These are phyloP conservation scores for Vicia villosa DNA, from an alignment of 306 rosid species.

Conservation along the genomic window DNA sequence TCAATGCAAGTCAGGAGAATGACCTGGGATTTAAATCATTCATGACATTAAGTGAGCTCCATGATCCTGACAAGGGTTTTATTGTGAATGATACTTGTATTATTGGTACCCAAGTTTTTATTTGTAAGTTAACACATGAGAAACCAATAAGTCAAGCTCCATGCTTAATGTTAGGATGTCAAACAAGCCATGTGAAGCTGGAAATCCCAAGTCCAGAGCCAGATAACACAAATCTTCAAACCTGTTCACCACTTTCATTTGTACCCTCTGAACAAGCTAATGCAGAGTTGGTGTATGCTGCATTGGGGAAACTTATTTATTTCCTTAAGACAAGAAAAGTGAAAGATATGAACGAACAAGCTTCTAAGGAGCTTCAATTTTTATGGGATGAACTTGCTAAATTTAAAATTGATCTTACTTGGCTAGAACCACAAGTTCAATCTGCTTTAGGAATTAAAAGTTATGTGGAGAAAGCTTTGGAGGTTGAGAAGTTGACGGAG, in stretches of 20 bases:
- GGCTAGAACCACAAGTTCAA: slow-evolving; percentile 43
- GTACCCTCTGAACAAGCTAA: not conserved
- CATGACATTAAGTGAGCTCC: not conserved
- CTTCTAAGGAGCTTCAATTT: no score
- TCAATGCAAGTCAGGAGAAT: not conserved
- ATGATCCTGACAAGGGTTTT: not conserved
- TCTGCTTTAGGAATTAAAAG: slow-evolving; percentile 26
- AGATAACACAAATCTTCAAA: not conserved
- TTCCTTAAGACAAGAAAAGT: no score
- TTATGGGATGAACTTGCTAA: not conserved
- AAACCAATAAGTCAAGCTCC: not conserved
- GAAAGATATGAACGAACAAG: no score
- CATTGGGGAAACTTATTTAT: no score
- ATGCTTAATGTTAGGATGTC: not conserved
- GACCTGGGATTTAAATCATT: not conserved
- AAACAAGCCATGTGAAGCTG: not conserved
- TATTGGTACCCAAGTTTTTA: not conserved
- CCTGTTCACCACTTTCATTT: not conserved
- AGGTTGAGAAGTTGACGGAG: not conserved
- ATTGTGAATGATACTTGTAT: not conserved
- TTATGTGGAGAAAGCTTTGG: slow-evolving; percentile 30
- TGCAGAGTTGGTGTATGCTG: no score
- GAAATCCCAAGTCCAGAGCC: not conserved
- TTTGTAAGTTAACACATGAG: not conserved
- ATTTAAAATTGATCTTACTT: slow-evolving; percentile 28